These are phyloP conservation scores for Saccharomycopsis amapae DNA, from an alignment of 805 yeast genomes.

Conservation along the genomic window DNA sequence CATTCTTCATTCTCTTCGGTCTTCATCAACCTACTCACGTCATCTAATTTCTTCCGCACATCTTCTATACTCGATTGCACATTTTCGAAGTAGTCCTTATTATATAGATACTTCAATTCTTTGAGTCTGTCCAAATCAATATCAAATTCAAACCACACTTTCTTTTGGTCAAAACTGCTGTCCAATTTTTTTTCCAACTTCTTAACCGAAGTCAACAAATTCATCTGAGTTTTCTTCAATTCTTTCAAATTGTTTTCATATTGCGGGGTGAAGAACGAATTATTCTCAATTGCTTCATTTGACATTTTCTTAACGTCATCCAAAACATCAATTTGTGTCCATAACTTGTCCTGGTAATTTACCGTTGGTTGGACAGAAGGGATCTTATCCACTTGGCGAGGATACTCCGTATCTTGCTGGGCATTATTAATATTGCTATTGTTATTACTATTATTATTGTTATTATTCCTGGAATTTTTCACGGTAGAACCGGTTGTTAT, in stretches of 20 bases:
- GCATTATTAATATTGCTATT: not conserved
- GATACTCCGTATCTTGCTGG: constrained; percentile 12
- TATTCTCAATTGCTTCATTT: constrained; percentile 34
- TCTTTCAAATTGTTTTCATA: constrained; percentile 24
- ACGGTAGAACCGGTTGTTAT: too few relatives aligned
- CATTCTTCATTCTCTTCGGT: not conserved
- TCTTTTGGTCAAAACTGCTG: constrained; percentile 11
- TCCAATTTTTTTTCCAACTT: constrained; percentile 17
- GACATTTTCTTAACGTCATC: constrained; percentile 70
- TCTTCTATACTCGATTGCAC: constrained; percentile 14
- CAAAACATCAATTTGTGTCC: constrained; percentile 83
- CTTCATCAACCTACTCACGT: constrained; percentile 11
- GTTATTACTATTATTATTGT: not conserved
- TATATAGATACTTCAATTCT: constrained; percentile 18
- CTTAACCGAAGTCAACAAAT: constrained; percentile 14
- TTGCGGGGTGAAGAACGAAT: constrained; percentile 42
- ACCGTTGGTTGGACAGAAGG: constrained; percentile 52
- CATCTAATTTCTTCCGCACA: constrained; percentile 10
- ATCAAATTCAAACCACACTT: constrained; percentile 21
- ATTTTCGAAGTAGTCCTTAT: constrained; percentile 16
- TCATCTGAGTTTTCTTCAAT: constrained; percentile 15
- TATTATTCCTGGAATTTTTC: not conserved
- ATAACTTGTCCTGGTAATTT: constrained; percentile 65
- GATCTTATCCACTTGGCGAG: constrained; percentile 36
- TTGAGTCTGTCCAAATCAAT: constrained; percentile 18